Base-by-base conservation (phyloP, 768 basidiomycete species). In the Pholiota molesta region DNA sequence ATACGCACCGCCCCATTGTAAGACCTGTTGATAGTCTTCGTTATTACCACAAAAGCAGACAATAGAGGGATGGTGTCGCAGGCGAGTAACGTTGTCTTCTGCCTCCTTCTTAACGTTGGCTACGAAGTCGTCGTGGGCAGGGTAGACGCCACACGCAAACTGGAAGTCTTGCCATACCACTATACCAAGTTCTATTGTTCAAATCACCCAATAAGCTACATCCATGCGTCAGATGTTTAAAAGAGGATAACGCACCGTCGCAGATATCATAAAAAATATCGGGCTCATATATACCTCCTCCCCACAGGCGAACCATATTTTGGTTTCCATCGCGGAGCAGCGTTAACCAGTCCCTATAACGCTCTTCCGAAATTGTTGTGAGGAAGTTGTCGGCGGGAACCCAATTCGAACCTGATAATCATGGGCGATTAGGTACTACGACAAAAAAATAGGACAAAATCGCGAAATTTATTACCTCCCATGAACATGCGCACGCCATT, bases 121-220 rank as follows among this genome's bases (percentile, higher is more conserved):
- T 11, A 93, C 76, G 66, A 94, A 89, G 6, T 82, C 79, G 53
- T 88, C 83, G 70, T 95, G 86, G 0, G 92, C 93, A 2, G 95
- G 94, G 71, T 96, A 95, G 28, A 91, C 88, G 65, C 94, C 94
- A 70, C 95, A 96, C 5, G 90, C 92, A 70, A 97, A 96, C 79
- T 91, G 88, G 72, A 96, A 95, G 76, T 97, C 95, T 72, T 95
- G 93, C 94, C 94, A 97, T 14, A 96, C 93, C 13, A 96, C 79
- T 40, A 97, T 78, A 53, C 77, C 79, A 26, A 80, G 76, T 57
- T 81, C 79, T 80, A 62, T 14, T 23, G 3, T 19, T 42, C 0
- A 17, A 13, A 55, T 16, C 37, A 6, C 2, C 17, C 26, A 14
- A 10, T 19, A 9, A 7, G 51, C 21, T 11, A 0, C 17, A 39